Percentiles rank a stretch among this genome's conserved stretches.
Conservation (phyloP, 495 filamentous ascomycete genomes). For the Cryomyces antarcticus region DNA sequence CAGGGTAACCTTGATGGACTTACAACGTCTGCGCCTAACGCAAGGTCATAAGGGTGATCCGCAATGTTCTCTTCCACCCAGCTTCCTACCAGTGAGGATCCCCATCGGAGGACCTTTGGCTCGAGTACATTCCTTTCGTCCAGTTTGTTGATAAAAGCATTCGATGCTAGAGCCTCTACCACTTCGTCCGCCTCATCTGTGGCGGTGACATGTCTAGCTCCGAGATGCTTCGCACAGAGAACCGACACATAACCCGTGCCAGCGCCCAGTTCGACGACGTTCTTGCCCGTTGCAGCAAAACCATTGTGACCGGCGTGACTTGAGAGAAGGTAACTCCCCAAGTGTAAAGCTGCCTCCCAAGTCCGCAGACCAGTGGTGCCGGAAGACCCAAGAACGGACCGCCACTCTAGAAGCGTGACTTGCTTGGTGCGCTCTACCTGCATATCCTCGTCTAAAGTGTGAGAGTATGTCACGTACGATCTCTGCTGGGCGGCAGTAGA, state of each 20-base stretch:
- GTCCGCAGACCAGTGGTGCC: slow-evolving; percentile 78
- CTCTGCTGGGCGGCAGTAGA: slow-evolving; percentile 47
- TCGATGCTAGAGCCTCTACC: slow-evolving; percentile 45
- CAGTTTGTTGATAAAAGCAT: slow-evolving; percentile 44
- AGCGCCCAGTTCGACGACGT: slow-evolving; percentile 68
- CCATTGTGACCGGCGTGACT: slow-evolving; percentile 12
- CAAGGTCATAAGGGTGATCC: slow-evolving; percentile 12
- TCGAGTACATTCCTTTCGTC: slow-evolving; percentile 23
- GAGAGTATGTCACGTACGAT: slow-evolving; percentile 41
- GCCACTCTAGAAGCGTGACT: slow-evolving; percentile 49
- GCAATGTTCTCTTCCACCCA: slow-evolving; percentile 8
- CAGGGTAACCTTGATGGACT: slow-evolving; percentile 1
- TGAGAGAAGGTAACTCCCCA: slow-evolving; percentile 50
- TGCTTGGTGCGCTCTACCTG: slow-evolving; percentile 1
- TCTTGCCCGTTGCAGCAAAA: slow-evolving; percentile 30
- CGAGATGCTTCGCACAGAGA: slow-evolving; percentile 55
- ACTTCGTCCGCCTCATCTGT: slow-evolving; percentile 69
- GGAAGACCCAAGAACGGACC: slow-evolving; percentile 45
- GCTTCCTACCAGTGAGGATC: slow-evolving; percentile 12
- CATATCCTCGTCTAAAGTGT: background rate
- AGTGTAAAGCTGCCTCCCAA: slow-evolving; percentile 83
- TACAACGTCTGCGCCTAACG: slow-evolving; percentile 22
- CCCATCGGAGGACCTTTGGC: slow-evolving; percentile 39
- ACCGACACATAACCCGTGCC: slow-evolving; percentile 77
- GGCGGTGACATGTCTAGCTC: slow-evolving; percentile 38